Percentiles rank a stretch among this genome's conserved stretches.
These are phyloP conservation scores for Pleurotus cornucopiae DNA, from an alignment of 768 basidiomycete genomes.

Conservation along the genomic window DNA sequence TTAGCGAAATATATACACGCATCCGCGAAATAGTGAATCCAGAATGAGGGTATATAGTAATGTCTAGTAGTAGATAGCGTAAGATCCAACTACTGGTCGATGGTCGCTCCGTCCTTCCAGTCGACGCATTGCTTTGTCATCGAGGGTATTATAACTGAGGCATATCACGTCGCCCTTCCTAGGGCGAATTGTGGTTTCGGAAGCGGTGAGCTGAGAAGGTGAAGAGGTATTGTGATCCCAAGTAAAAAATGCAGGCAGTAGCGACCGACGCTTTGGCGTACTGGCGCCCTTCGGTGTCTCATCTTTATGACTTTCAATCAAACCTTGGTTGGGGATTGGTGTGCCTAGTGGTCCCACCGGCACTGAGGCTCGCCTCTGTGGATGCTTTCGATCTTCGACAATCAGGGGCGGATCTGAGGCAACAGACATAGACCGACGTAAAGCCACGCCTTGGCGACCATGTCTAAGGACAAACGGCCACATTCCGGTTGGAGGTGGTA, in stretches of 20 bases:
- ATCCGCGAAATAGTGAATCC: not conserved
- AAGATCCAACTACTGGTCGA: conserved; percentile 79
- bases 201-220: conserved; percentile 9
- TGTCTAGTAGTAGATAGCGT: conserved; percentile 58
- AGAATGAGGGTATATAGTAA: conserved; percentile 2
- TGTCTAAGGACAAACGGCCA: not conserved
- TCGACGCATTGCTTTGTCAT: conserved; percentile 70
- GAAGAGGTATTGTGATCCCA: conserved; percentile 18
- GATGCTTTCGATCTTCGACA: not conserved
- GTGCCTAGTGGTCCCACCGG: not conserved
- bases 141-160: conserved; percentile 66
- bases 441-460: not conserved
- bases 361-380: not conserved
- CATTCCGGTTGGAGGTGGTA: conserved; percentile 12
- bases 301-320: conserved; percentile 9
- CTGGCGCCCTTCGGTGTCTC: conserved; percentile 13
- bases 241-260: conserved; percentile 39
- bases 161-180: conserved; percentile 70
- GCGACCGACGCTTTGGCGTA: conserved; percentile 30
- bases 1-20: no score
- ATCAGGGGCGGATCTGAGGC: conserved; percentile 1
- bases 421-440: conserved; percentile 7
- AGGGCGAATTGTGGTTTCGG: conserved; percentile 23
- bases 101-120: conserved; percentile 82
- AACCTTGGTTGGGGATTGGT: not conserved